Percentiles rank a stretch among this genome's conserved stretches.
Evolutionary conservation across 2,329 filamentous ascomycete genomes (phyloP).

Genomic region (Emmonsia crescens): DNA sequence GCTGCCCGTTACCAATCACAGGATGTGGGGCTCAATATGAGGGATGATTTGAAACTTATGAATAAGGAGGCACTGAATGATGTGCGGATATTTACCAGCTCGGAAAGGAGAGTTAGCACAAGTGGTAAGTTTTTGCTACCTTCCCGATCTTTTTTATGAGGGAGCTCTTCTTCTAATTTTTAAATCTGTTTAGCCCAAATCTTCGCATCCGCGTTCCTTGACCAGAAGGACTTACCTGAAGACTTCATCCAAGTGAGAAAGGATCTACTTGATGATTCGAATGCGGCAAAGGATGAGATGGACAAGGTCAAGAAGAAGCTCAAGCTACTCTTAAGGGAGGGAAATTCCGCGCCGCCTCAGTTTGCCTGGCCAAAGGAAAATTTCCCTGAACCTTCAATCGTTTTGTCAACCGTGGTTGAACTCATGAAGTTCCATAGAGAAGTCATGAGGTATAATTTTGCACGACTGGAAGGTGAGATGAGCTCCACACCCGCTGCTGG

Average conservation of each 20-base stretch:
- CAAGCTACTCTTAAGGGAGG: constrained; percentile 80
- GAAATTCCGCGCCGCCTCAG: constrained; percentile 84
- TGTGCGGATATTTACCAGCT: constrained; percentile 90
- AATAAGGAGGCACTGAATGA: constrained; percentile 88
- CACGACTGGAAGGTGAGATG: constrained; percentile 49
- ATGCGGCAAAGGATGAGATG: constrained; percentile 97
- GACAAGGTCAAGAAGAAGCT: constrained; percentile 99
- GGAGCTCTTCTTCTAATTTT: background rate
- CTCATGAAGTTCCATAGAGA: constrained; percentile 95
- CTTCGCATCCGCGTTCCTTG: constrained; percentile 80
- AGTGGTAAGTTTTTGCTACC: constrained; percentile 43
- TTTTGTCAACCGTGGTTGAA: constrained; percentile 83
- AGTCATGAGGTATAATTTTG: constrained; percentile 92
- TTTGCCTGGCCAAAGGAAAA: constrained; percentile 95
- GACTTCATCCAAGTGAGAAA: constrained; percentile 88
- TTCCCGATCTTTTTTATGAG: constrained; percentile 1
- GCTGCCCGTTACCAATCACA: constrained; percentile 93
- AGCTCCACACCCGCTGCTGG: constrained; percentile 8
- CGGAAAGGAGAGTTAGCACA: constrained; percentile 84
- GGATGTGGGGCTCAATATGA: constrained; percentile 89
- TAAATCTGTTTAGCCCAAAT: constrained; percentile 59
- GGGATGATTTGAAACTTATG: constrained; percentile 84
- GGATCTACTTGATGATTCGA: constrained; percentile 90
- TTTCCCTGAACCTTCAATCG: constrained; percentile 86
- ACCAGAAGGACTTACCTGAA: constrained; percentile 70